phyloP scores from a whole-genome alignment of 2,329 filamentous ascomycete species.

The Pestalotiopsis sp. region DNA sequence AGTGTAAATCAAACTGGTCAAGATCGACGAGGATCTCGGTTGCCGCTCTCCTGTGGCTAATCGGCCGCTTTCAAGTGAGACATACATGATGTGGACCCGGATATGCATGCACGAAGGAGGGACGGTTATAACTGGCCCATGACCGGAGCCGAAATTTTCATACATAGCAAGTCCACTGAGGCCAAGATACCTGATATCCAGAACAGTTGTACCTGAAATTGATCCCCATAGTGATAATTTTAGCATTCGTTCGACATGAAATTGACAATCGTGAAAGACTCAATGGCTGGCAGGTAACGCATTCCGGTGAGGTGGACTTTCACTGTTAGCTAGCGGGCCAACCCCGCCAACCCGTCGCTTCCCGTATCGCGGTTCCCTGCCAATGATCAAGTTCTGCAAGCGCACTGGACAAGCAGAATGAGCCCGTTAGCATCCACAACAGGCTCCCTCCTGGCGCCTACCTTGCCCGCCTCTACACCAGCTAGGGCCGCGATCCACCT shows the following conservation, averaged over 20 bases:
- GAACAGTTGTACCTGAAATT: neutral
- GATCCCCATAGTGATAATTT: neutral
- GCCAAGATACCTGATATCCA: neutral
- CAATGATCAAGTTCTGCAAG: neutral
- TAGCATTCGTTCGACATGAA: neutral
- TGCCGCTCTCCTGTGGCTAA: neutral
- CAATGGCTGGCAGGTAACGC: neutral
- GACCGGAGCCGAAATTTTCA: neutral
- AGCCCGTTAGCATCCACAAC: neutral
- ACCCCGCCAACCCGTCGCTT: neutral
- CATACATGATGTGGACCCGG: conserved; percentile 5
- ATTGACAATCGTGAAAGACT: neutral
- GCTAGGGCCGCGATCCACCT: neutral
- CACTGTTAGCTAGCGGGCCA: neutral
- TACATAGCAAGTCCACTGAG: neutral
- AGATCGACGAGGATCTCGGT: neutral
- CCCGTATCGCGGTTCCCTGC: conserved; percentile 8
- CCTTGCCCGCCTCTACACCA: neutral
- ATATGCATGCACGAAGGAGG: neutral
- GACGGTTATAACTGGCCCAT: neutral
- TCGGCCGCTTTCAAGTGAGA: conserved; percentile 9
- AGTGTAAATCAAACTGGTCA: neutral
- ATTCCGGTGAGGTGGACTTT: neutral
- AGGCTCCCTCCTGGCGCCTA: conserved; percentile 9
- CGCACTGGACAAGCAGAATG: neutral